Conservation (phyloP, 164 flowering plant species). For the Berberis vulgaris region DNA sequence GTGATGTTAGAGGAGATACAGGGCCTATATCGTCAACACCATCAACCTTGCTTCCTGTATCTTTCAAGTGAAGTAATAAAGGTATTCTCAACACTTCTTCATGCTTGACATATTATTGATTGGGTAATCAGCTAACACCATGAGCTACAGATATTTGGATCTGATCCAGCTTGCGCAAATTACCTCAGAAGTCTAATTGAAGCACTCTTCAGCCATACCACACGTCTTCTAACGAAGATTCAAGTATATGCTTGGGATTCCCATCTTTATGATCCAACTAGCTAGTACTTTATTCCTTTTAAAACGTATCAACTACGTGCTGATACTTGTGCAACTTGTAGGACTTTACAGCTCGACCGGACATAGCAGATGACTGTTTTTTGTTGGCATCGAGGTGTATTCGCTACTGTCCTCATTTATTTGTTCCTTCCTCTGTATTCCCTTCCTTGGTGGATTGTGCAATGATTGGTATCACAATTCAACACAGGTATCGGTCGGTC, state of each 20-base stretch:
- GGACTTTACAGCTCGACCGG: slow-evolving; percentile 95
- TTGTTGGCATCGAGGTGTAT: slow-evolving; percentile 95
- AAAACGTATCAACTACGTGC: background rate
- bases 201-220: slow-evolving; percentile 82
- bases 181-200: slow-evolving; percentile 71
- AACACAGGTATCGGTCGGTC: slow-evolving; percentile 56
- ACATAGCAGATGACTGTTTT: slow-evolving; percentile 96
- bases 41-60: slow-evolving; percentile 95
- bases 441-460: slow-evolving; percentile 80
- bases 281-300: background rate
- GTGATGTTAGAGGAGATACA: slow-evolving; percentile 91
- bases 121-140: slow-evolving; percentile 1
- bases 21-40: slow-evolving; percentile 74
- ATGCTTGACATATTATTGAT: background rate
- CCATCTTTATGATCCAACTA: background rate
- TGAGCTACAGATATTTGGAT: slow-evolving; percentile 81
- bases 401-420: slow-evolving; percentile 89
- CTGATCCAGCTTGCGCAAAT: slow-evolving; percentile 84
- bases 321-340: slow-evolving; percentile 15
- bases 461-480: slow-evolving; percentile 84
- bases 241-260: slow-evolving; percentile 28
- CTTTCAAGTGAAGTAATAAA: slow-evolving; percentile 99
- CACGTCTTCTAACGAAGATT: slow-evolving; percentile 62
- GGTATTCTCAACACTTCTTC: slow-evolving; percentile 27
- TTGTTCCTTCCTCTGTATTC: slow-evolving; percentile 72